Evolutionary conservation across 2,329 filamentous ascomycete genomes (phyloP).

Genomic region (Tolypocladium album): DNA sequence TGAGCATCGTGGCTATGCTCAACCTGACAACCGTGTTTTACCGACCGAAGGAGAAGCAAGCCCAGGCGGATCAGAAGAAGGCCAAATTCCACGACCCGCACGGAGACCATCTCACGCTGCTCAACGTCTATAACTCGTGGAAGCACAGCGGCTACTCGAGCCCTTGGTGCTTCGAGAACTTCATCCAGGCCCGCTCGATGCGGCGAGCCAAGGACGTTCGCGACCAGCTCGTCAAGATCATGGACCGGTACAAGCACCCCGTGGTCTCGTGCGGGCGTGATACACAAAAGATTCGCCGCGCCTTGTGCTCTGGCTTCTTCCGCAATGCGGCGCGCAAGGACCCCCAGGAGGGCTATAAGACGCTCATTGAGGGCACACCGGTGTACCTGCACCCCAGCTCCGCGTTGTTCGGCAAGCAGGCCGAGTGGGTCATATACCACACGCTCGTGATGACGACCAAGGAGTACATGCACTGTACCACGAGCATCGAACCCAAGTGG

Average conservation of each 20-base stretch:
- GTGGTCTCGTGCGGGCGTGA: conserved; percentile 79
- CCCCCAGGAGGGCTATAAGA: conserved; percentile 95
- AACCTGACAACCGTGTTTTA: conserved; percentile 83
- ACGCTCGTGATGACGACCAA: conserved; percentile 85
- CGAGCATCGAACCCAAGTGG: conserved; percentile 86
- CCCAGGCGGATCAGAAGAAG: conserved; percentile 94
- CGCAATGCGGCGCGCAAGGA: conserved; percentile 91
- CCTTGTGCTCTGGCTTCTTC: conserved; percentile 91
- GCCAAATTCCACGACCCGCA: conserved; percentile 93
- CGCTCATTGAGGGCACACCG: conserved; percentile 85
- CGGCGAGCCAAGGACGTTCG: conserved; percentile 83
- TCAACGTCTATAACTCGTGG: conserved; percentile 98
- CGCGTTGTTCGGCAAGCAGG: conserved; percentile 87
- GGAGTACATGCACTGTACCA: conserved; percentile 97
- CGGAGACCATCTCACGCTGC: conserved; percentile 85
- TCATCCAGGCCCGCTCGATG: conserved; percentile 87
- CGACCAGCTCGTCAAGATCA: conserved; percentile 84
- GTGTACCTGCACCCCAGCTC: conserved; percentile 91
- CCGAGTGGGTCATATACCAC: conserved; percentile 94
- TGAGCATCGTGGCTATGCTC: conserved; percentile 92
- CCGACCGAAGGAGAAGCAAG: conserved; percentile 92
- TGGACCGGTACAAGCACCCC: conserved; percentile 78
- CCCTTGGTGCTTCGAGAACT: conserved; percentile 96
- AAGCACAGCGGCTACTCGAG: conserved; percentile 72
- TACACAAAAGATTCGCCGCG: conserved; percentile 77